Evolutionary conservation across 352 stramenopile species (phyloP).

Genomic region (Pythium aristosporum): DNA sequence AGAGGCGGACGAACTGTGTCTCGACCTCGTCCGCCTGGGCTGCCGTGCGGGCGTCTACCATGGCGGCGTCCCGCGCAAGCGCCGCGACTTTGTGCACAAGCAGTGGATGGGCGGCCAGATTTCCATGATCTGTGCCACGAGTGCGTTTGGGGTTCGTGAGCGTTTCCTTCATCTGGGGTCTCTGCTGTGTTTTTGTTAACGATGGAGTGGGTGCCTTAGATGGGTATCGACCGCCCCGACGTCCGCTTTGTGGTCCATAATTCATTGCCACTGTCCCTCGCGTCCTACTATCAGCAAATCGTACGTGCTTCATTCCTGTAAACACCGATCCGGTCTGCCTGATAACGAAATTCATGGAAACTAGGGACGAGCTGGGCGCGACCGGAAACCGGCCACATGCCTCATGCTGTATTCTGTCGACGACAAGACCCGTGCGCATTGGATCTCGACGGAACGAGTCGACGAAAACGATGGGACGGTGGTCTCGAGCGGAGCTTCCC

Average conservation of each 20-base stretch:
- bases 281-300: conserved; percentile 78
- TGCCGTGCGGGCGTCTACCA: conserved; percentile 71
- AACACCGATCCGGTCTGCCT: neutral
- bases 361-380: conserved; percentile 68
- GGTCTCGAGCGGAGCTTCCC: conserved; percentile 40
- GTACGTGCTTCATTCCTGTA: conserved; percentile 30
- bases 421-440: conserved; percentile 54
- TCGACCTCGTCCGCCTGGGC: conserved; percentile 49
- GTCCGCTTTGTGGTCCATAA: conserved; percentile 78
- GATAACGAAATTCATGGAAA: neutral
- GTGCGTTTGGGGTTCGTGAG: conserved; percentile 61
- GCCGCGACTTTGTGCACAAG: conserved; percentile 69
- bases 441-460: conserved; percentile 41
- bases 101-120: conserved; percentile 79
- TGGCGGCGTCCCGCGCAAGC: conserved; percentile 49
- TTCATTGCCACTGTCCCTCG: conserved; percentile 62
- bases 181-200: neutral
- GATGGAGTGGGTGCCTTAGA: conserved; percentile 35
- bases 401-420: conserved; percentile 56
- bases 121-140: conserved; percentile 76
- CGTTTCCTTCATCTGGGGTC: neutral
- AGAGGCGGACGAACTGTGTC: conserved; percentile 60
- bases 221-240: conserved; percentile 77
- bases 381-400: conserved; percentile 53
- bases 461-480: conserved; percentile 20